A percentile compares a stretch with the other conserved stretches of the same genome.
Conservation (phyloP, 257 asterid genomes). For the Agastache rugosa region DNA sequence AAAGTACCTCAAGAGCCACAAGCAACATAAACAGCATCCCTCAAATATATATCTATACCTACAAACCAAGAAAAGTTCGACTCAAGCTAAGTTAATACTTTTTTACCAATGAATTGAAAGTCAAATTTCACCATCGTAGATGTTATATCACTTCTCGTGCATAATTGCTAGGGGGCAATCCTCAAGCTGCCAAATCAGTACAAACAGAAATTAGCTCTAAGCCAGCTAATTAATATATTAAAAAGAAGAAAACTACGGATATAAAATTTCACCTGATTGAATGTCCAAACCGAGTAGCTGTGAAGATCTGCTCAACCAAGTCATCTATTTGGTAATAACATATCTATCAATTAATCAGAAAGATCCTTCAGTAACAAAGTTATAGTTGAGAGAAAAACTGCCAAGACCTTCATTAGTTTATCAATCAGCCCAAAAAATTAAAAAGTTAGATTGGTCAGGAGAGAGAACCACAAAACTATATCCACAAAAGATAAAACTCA, state of each 20-base stretch:
- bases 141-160: slow-evolving; percentile 38
- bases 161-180: slow-evolving; percentile 41
- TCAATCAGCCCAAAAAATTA: slow-evolving; percentile 41
- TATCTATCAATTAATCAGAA: slow-evolving; percentile 85
- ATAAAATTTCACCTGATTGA: slow-evolving; percentile 66
- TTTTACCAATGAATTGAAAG: slow-evolving; percentile 11
- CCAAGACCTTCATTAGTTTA: slow-evolving; percentile 45
- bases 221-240: slow-evolving; percentile 31
- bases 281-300: slow-evolving; percentile 62
- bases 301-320: slow-evolving; percentile 82
- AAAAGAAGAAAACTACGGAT: slow-evolving; percentile 35
- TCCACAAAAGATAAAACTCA: slow-evolving; percentile 16
- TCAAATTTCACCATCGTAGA: slow-evolving; percentile 39
- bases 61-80: not conserved
- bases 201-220: slow-evolving; percentile 26
- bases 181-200: slow-evolving; percentile 50
- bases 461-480: slow-evolving; percentile 31
- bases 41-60: slow-evolving; percentile 25
- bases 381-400: slow-evolving; percentile 32
- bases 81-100: slow-evolving; percentile 9
- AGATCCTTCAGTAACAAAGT: slow-evolving; percentile 58
- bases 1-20: slow-evolving; percentile 35
- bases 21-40: slow-evolving; percentile 15
- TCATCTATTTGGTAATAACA: slow-evolving; percentile 70
- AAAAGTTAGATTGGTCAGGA: slow-evolving; percentile 28